Evolutionary conservation across 1,284 basidiomycete species (phyloP), one percentile per base, ranked within the genome.

Genomic region (Fomitopsis pinicola): DNA sequence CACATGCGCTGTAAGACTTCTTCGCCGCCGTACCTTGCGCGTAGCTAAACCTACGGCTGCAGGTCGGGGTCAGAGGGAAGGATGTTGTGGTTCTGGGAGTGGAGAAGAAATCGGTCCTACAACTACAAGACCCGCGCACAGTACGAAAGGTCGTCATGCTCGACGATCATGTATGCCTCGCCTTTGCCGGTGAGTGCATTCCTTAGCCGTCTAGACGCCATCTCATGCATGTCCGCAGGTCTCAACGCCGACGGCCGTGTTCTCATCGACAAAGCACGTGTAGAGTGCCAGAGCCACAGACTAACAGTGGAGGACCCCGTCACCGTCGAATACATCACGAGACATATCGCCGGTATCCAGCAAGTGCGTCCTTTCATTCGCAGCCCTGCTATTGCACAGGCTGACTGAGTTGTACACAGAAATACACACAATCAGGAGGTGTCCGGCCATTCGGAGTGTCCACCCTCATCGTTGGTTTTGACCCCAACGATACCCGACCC

Each of bases 391-490:
- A 58, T 33, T 53, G 5, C 52, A 35, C 61, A 63, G 54, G 55
- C 58, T 60, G 40, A 60, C 17, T 0, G 6, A 58, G 42, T 28
- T 54, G 7, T 10, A 40, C 38, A 40, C 65, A 96, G 92, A 85
- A 87, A 76, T 99, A 99, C 79, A 99, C 97, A 19, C 97, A 99
- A 82, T 98, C 97, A 10, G 97, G 97, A 67, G 97, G 97, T 82
- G 95, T 98, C 48, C 86, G 97, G 63, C 97, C 97, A 38, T 99
- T 99, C 73, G 97, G 97, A 69, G 96, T 99, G 69, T 96, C 97
- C 26, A 98, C 95, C 9, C 84, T 99, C 55, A 94, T 99, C 66
- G 89, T 98, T 66, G 97, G 97, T 48, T 99, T 99, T 72, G 97
- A 99, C 74, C 95, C 95, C 30, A 83, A 97, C 74, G 96, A 98